A percentile compares a stretch with the other conserved stretches of the same genome.
Evolutionary conservation across 2,329 filamentous ascomycete species (phyloP).

Genomic region (Cercospora brassicicola): DNA sequence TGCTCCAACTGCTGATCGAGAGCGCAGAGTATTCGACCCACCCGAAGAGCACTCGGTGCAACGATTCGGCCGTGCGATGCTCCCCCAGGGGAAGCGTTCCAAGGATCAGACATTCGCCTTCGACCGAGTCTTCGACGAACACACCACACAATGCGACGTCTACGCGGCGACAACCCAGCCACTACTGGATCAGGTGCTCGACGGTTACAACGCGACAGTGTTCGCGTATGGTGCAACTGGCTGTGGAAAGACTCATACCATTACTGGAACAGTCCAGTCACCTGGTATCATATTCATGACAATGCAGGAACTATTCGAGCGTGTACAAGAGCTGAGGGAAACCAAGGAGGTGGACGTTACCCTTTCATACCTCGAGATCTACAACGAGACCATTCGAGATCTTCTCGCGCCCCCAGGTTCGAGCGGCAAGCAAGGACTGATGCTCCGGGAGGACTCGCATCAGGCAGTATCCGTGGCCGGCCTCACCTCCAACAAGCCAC

Average conservation of each 20-base stretch:
- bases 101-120: conserved; percentile 98
- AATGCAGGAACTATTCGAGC: conserved; percentile 98
- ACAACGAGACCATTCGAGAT: conserved; percentile 98
- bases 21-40: conserved; percentile 83
- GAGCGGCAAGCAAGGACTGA: conserved; percentile 75
- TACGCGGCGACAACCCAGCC: conserved; percentile 89
- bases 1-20: not conserved
- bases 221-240: conserved; percentile 98
- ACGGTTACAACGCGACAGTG: conserved; percentile 97
- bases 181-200: conserved; percentile 90
- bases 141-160: conserved; percentile 84
- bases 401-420: conserved; percentile 80
- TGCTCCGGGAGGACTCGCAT: conserved; percentile 91
- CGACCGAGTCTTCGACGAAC: conserved; percentile 95
- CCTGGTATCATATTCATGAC: conserved; percentile 98
- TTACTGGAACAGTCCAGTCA: conserved; percentile 81
- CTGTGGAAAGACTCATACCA: conserved; percentile 98
- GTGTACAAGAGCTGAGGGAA: conserved; percentile 79
- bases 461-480: conserved; percentile 89
- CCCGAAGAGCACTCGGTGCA: conserved; percentile 93
- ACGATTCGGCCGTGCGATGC: conserved; percentile 75
- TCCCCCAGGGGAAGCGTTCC: conserved; percentile 79
- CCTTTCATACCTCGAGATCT: conserved; percentile 95
- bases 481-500: conserved; percentile 85
- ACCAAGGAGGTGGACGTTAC: conserved; percentile 90